Conservation (phyloP, 2,329 filamentous ascomycete species). For the Nothophaeocryptopus gaeumannii region DNA sequence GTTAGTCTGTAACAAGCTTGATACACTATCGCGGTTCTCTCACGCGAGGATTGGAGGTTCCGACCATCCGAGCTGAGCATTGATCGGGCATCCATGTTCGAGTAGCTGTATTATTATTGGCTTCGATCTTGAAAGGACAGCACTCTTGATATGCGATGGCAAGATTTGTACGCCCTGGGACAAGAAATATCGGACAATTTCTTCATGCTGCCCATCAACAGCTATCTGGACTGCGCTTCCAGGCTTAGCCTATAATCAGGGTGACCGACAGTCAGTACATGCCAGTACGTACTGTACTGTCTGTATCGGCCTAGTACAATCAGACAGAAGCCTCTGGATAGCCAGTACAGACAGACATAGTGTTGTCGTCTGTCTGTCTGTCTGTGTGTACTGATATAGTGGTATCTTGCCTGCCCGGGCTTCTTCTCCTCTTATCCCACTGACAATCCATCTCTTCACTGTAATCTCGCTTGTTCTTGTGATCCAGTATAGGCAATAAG, state of each 20-base stretch:
- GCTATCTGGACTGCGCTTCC: constrained; percentile 8
- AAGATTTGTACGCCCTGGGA: constrained; percentile 4
- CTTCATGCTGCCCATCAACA: constrained; percentile 3
- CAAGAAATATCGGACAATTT: constrained; percentile 4
- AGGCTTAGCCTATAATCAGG: constrained; percentile 6
- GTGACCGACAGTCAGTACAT: too few relatives aligned
- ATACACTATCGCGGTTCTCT: background rate
- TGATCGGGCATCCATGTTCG: constrained; percentile 4
- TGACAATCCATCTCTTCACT: too few relatives aligned
- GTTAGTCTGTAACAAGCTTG: background rate
- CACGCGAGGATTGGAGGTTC: constrained; percentile 6
- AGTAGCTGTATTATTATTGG: constrained; percentile 3
- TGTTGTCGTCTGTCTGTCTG: too few relatives aligned
- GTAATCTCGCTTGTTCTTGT: too few relatives aligned
- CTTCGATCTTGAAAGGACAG: background rate
- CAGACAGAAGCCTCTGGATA: too few relatives aligned
- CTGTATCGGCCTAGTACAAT: too few relatives aligned
- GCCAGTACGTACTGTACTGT: background rate
- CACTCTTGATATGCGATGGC: constrained; percentile 4
- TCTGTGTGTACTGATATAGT: too few relatives aligned
- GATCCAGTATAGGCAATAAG: too few relatives aligned
- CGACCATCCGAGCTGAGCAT: constrained; percentile 8
- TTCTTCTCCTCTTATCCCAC: too few relatives aligned
- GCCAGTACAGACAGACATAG: too few relatives aligned
- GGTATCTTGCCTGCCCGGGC: too few relatives aligned